Conservation (phyloP, 345 rosid genomes). For the Eucalyptus erythrocorys region DNA sequence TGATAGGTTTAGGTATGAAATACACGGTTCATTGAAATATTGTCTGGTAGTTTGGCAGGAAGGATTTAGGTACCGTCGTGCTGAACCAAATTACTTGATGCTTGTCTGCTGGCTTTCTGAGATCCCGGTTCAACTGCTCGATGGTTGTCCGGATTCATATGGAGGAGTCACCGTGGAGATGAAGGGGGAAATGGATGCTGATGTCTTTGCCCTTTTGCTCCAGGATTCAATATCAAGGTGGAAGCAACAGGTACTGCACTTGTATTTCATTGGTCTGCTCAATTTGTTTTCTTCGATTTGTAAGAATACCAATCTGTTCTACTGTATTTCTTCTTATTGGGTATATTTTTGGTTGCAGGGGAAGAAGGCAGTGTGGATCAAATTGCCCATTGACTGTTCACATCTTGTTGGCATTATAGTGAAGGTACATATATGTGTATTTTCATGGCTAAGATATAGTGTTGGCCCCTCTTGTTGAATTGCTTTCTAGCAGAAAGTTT, state of each 20-base stretch:
- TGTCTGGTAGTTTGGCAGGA: background rate
- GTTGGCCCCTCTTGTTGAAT: background rate
- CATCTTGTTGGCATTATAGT: slow-evolving; percentile 40
- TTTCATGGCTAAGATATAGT: background rate
- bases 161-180: slow-evolving; percentile 44
- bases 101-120: slow-evolving; percentile 48
- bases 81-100: slow-evolving; percentile 51
- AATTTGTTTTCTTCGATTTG: no score
- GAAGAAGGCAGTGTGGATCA: slow-evolving; percentile 68
- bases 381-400: slow-evolving; percentile 30
- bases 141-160: slow-evolving; percentile 28
- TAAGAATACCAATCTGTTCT: background rate
- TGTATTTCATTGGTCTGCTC: background rate
- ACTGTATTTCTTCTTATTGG: background rate
- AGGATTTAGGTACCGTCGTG: slow-evolving; percentile 4
- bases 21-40: background rate
- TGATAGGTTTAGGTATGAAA: background rate
- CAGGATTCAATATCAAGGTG: slow-evolving; percentile 37
- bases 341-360: slow-evolving; percentile 24
- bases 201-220: slow-evolving; percentile 25
- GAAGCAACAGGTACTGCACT: slow-evolving; percentile 30
- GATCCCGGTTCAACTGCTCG: slow-evolving; percentile 14
- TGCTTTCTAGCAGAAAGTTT: background rate
- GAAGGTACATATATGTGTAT: slow-evolving; percentile 9
- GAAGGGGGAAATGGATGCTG: slow-evolving; percentile 27